Evolutionary conservation across 352 stramenopile species (phyloP), one percentile per base, ranked within the genome.

Genomic region (Blastocystis sp.): DNA sequence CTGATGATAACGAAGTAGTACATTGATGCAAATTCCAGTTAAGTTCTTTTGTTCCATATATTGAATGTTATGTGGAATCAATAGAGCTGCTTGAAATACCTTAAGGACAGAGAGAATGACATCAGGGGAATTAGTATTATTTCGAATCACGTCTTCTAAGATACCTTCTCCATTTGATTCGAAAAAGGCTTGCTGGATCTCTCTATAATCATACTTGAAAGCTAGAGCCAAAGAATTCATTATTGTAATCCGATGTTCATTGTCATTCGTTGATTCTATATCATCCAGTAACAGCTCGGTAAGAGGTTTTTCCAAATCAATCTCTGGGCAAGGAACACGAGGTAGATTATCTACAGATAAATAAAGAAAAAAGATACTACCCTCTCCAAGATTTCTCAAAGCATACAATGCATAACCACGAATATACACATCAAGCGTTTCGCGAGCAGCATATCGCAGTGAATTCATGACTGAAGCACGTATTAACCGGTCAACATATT

Each of bases 391-490:
- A 50, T 24, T n/a, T 6, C 43, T 24, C 26, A 85, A 55, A 3
- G 73, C 55, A 11, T 68, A 66, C 16, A 85, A 2, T 5, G 73
- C 73, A 45, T 85, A 85, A 45, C 73, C 55, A 24, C 73, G 73
- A 85, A 85, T 85, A 26, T 50, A 45, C 45, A 68, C 37, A 43
- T 85, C 73, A 45, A 43, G 26, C 3, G 50, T 85, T 9, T n/a
- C 63, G 47, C 63, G 30, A 5, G 20, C 73, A 30, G 50, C 55
- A 39, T 45, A 50, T 43, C 63, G 34, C 1, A 85, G 30, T 7
- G 30, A 20, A 37, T 68, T 65, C 37, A 54, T 26, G 9, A 66
- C 56, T 9, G 43, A 24, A 1, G 73, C 56, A 11, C 73, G 47
- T 13, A 39, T 53, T 34, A 85, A 37, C 9, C 73, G 54, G 34